Percentiles rank a stretch among this genome's conserved stretches.
phyloP scores from a whole-genome alignment of 306 rosid species.

The Quercus suber region DNA sequence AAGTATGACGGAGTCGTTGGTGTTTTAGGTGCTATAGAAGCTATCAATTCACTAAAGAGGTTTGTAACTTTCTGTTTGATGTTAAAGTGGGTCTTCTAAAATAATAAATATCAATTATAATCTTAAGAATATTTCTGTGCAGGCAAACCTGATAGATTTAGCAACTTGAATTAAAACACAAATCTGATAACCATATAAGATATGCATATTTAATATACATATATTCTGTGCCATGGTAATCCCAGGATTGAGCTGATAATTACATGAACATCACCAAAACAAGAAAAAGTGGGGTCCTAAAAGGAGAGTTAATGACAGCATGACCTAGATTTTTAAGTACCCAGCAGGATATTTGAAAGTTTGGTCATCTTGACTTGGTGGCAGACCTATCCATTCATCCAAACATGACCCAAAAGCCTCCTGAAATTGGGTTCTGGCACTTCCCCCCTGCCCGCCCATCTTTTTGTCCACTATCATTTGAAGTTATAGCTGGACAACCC shows the following conservation, averaged over 20 bases:
- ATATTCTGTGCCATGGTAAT: background rate
- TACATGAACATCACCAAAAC: background rate
- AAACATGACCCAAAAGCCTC: background rate
- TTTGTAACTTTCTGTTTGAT: slow-evolving; percentile 26
- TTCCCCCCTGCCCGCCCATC: background rate
- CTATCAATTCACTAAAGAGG: slow-evolving; percentile 83
- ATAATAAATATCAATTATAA: background rate
- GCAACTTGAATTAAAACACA: background rate
- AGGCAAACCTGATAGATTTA: slow-evolving; percentile 11
- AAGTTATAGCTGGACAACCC: background rate
- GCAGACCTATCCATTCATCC: background rate
- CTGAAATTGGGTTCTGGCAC: slow-evolving; percentile 2
- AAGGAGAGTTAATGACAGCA: slow-evolving; percentile 3
- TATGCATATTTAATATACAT: background rate
- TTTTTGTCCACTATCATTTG: background rate
- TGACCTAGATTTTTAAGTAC: slow-evolving; percentile 1
- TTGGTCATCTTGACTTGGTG: background rate
- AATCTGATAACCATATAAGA: background rate
- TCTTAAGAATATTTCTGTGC: slow-evolving; percentile 13
- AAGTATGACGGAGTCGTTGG: slow-evolving; percentile 97
- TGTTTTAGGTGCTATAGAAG: slow-evolving; percentile 97
- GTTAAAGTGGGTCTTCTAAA: slow-evolving; percentile 1
- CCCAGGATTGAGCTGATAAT: background rate
- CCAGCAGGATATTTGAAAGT: background rate
- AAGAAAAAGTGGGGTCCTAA: background rate